A percentile compares a stretch with the other conserved stretches of the same genome.
Conservation (phyloP, 306 rosid genomes). For the Cucurbita argyrosperma region DNA sequence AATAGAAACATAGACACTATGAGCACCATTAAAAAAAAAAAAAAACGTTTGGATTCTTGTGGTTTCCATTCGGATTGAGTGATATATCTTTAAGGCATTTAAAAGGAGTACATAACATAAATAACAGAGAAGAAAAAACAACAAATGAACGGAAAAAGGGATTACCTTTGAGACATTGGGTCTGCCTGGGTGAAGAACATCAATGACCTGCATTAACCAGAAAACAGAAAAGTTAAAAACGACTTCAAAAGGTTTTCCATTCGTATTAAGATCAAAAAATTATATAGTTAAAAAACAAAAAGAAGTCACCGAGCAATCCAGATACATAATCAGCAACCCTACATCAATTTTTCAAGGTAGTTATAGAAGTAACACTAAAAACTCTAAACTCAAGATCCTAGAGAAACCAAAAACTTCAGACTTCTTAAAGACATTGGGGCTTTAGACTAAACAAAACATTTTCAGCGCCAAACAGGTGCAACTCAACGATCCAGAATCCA, state of each 20-base stretch:
- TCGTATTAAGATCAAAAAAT: too few species aligned
- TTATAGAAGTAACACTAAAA: not conserved
- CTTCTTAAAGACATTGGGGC: too few species aligned
- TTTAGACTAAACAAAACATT: not conserved
- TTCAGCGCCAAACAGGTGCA: not conserved
- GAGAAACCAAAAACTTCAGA: not conserved
- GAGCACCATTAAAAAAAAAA: not conserved
- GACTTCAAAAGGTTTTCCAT: too few species aligned
- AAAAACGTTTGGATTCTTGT: not conserved
- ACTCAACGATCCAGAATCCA: not conserved
- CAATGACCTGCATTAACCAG: conserved; percentile 36
- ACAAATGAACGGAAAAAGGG: not conserved
- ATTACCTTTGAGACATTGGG: conserved; percentile 81
- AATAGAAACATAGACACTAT: not conserved
- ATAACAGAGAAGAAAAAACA: not conserved
- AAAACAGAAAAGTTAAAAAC: not conserved
- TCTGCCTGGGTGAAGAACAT: conserved; percentile 88
- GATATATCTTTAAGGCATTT: not conserved
- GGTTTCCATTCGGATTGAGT: not conserved
- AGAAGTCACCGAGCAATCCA: not conserved
- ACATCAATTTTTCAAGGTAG: not conserved
- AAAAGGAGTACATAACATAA: not conserved
- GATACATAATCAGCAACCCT: not conserved
- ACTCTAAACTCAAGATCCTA: not conserved
- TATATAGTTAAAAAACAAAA: not conserved